Conservation (phyloP, 768 basidiomycete species). For the Lactarius psammicola region DNA sequence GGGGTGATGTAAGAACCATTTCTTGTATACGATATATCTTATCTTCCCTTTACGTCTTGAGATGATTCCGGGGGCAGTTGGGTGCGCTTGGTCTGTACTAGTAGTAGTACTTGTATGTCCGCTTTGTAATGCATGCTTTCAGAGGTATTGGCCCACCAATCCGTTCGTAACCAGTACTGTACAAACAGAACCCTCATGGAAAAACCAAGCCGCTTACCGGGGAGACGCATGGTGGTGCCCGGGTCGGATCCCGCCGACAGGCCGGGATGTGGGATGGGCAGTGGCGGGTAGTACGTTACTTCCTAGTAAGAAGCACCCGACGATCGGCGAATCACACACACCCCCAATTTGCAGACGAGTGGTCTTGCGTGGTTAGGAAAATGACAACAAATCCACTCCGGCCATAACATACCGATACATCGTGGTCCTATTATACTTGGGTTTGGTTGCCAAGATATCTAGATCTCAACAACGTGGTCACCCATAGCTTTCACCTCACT, state of each 20-base stretch:
- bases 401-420: not conserved
- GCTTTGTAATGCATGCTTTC: constrained; percentile 19
- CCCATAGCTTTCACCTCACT: too few species aligned
- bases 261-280: not conserved
- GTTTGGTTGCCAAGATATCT: too few species aligned
- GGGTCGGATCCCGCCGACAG: not conserved
- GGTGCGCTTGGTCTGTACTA: constrained; percentile 10
- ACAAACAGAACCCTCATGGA: not conserved
- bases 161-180: not conserved
- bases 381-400: not conserved
- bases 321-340: not conserved
- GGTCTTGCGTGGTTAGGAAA: not conserved
- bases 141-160: not conserved
- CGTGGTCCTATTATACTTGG: not conserved
- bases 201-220: not conserved
- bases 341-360: not conserved
- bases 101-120: constrained; percentile 14
- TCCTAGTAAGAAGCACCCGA: not conserved
- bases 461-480: too few species aligned
- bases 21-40: not conserved
- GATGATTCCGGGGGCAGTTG: constrained; percentile 5
- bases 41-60: not conserved
- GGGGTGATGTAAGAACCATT: constrained; percentile 6
- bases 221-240: not conserved
- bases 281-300: not conserved